Evolutionary conservation across 768 basidiomycete genomes (phyloP).

Genomic region (Clathrus columnatus): DNA sequence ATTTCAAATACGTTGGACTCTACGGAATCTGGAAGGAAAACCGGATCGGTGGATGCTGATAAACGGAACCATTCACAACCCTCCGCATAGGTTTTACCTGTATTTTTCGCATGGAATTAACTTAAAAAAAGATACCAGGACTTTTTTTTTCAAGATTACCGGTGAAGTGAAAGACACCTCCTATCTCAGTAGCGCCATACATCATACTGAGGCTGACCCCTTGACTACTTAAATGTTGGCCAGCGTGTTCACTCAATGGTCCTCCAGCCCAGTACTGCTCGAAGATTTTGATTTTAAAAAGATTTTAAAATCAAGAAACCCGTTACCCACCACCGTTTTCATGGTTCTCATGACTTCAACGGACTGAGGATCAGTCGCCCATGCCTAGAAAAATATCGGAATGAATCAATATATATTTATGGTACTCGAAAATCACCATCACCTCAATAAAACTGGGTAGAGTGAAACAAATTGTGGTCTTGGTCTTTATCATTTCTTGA

Average conservation of each 20-base stretch:
- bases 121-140: no score
- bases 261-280: background rate
- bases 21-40: background rate
- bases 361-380: constrained; percentile 13
- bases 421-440: background rate
- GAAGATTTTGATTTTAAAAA: no score
- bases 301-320: background rate
- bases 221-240: background rate
- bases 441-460: constrained; percentile 24
- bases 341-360: constrained; percentile 12
- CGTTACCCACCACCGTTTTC: constrained; percentile 10
- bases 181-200: background rate
- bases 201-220: background rate
- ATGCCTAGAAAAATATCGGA: constrained; percentile 13
- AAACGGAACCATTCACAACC: constrained; percentile 3
- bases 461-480: constrained; percentile 7
- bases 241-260: background rate
- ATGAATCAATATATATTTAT: background rate
- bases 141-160: background rate
- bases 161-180: background rate
- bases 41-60: background rate
- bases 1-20: background rate
- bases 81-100: background rate
- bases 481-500: constrained; percentile 7
- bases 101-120: background rate